Base-by-base conservation (phyloP, 495 filamentous ascomycete genomes). In the Penicillium subrubescens region DNA sequence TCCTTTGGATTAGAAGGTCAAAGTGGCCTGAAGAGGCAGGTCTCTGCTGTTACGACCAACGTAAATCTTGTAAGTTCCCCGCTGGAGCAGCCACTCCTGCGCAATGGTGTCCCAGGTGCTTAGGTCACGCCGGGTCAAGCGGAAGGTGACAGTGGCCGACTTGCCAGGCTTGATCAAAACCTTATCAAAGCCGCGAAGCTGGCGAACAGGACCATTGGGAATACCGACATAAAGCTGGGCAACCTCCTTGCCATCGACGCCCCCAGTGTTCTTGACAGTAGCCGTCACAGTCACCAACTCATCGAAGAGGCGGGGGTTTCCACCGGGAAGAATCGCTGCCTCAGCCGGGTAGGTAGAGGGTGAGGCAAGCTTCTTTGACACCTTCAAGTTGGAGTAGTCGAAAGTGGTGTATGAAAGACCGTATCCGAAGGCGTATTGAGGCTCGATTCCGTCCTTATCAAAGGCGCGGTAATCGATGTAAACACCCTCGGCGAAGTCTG, bases 381-480 rank as follows among this genome's bases (percentile, higher is more conserved):
- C 37, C 12, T 41, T 41, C 14, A 41, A 41, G 37, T 41, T 41
- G 37, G 37, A 41, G 37, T 17, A 41, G 37, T 17, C 37, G 14
- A 41, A 41, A 1, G 15, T 41, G 15, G 37, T 41, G 37, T 41
- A 41, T 3, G 37, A 41, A 41, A 41, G 37, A 17, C 37, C 37
- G 37, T 41, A 41, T 17, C 37, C 37, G 15, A 41, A 41, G 12
- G 37, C 37, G 15, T 41, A 41, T 5, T 41, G 37, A 41, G 37
- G 37, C 37, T 41, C 37, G 15, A 41, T 17, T 41, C 37, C 37
- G 11, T 41, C 5, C 37, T 41, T 41, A 6, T 41, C 37, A 68
- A 92, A 93, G 17, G 89, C 89, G 3, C 90, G 77, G 17, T 92
- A 92, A 71, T 92, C 90, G 58, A 92, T 82, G 53, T 84, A 86